Conservation (phyloP, 139 green algal genomes). For the Trebouxia sp. region DNA sequence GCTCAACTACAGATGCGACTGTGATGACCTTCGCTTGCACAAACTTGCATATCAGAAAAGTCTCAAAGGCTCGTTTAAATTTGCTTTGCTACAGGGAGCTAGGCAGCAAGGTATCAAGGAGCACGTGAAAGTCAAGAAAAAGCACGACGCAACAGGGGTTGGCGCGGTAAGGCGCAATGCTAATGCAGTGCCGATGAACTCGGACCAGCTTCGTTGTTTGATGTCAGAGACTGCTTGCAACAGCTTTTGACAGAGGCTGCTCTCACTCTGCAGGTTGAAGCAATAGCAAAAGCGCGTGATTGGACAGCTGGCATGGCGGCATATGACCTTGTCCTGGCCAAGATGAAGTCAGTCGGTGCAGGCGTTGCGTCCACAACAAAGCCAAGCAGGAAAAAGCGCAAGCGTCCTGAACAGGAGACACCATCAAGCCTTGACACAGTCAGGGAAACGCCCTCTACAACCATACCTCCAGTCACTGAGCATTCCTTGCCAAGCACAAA, state of each 20-base stretch:
- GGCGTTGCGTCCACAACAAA: not conserved
- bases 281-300: slow-evolving; percentile 40
- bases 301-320: slow-evolving; percentile 77
- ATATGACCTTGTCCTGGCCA: slow-evolving; percentile 71
- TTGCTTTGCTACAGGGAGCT: slow-evolving; percentile 42
- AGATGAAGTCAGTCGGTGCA: slow-evolving; percentile 66
- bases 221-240: no score
- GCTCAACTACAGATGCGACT: no score
- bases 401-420: not conserved
- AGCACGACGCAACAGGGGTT: slow-evolving; percentile 78
- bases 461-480: not conserved
- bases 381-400: slow-evolving; percentile 17
- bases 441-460: no score
- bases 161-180: slow-evolving; percentile 49
- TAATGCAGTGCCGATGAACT: no score
- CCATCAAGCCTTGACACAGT: no score
- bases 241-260: no score
- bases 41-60: no score
- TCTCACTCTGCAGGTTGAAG: slow-evolving; percentile 14
- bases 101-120: slow-evolving; percentile 82
- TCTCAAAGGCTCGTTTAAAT: not conserved
- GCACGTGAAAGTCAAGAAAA: slow-evolving; percentile 87
- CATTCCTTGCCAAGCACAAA: not conserved
- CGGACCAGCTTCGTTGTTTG: slow-evolving; percentile 13
- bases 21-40: no score